phyloP scores from a whole-genome alignment of 1,139 yeast species.

The Blastobotrys capitulatus region DNA sequence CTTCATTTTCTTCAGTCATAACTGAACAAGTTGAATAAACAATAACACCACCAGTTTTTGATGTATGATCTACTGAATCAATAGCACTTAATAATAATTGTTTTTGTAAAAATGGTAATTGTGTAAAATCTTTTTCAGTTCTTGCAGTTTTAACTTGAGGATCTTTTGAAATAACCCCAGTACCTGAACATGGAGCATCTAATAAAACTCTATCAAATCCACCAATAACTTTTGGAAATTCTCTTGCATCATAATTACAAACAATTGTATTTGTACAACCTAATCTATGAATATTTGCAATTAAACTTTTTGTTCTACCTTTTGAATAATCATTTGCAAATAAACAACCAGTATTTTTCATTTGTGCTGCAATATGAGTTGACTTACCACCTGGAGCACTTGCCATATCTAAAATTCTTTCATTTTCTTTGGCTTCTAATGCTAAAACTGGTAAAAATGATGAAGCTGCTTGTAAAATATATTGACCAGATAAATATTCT shows the following conservation, averaged over 20 bases:
- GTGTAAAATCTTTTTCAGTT: conserved; percentile 94
- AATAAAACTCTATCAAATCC: conserved; percentile 92
- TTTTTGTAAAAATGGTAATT: conserved; percentile 94
- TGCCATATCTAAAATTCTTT: conserved; percentile 96
- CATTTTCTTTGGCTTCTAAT: conserved; percentile 90
- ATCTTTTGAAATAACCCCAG: conserved; percentile 98
- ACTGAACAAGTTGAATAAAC: conserved; percentile 98
- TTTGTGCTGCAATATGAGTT: conserved; percentile 89
- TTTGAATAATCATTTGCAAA: conserved; percentile 97
- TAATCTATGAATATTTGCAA: conserved; percentile 94
- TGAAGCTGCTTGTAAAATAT: conserved; percentile 96
- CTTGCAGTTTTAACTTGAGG: conserved; percentile 90
- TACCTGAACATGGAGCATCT: conserved; percentile 99
- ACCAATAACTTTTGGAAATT: conserved; percentile 96
- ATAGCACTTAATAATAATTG: conserved; percentile 91
- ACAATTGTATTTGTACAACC: conserved; percentile 97
- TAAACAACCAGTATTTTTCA: conserved; percentile 97
- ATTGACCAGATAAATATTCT: conserved; percentile 96
- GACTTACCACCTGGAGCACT: conserved; percentile 99
- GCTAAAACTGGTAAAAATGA: conserved; percentile 98
- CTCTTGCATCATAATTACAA: conserved; percentile 97
- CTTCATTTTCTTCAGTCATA: conserved; percentile 97
- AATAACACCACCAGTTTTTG: conserved; percentile 87
- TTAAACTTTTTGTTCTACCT: conserved; percentile 90
- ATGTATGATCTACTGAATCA: conserved; percentile 92